Evolutionary conservation across 345 rosid species (phyloP).

Genomic region (Brassica juncea): DNA sequence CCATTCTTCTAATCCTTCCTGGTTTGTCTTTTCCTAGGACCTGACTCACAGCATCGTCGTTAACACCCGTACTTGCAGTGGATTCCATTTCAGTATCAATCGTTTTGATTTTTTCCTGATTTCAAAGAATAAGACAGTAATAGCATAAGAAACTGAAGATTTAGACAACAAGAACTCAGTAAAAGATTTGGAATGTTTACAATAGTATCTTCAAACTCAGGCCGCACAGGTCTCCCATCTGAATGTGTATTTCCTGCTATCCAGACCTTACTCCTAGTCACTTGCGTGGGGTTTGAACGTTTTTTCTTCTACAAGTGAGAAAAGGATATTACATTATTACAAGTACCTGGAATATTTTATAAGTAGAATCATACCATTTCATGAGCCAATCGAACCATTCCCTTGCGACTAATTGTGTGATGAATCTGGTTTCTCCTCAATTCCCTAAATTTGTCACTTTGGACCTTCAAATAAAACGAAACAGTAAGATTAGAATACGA

Average conservation of each 20-base stretch:
- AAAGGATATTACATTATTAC: not conserved
- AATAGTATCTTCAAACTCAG: not conserved
- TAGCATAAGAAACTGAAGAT: not conserved
- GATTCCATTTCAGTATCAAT: not conserved
- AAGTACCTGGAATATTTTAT: not conserved
- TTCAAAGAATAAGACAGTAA: not conserved
- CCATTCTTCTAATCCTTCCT: not conserved
- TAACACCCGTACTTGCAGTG: not conserved
- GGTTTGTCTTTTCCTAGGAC: not conserved
- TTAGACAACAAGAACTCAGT: not conserved
- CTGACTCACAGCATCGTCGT: not conserved
- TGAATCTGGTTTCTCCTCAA: not conserved
- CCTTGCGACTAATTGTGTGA: not conserved
- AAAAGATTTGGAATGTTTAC: not conserved
- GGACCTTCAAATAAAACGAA: not conserved
- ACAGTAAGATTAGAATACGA: not conserved
- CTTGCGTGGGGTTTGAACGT: not conserved
- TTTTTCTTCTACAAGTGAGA: not conserved
- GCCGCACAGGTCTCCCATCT: conserved; percentile 1
- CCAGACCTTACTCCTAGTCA: not conserved
- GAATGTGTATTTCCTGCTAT: conserved; percentile 2
- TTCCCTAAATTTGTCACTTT: not conserved
- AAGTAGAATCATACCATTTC: not conserved
- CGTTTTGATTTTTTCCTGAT: not conserved
- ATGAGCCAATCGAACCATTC: not conserved